Evolutionary conservation across 2,329 filamentous ascomycete genomes (phyloP), one percentile per base, ranked within the genome.

Genomic region (Ceratocystis albifundus): DNA sequence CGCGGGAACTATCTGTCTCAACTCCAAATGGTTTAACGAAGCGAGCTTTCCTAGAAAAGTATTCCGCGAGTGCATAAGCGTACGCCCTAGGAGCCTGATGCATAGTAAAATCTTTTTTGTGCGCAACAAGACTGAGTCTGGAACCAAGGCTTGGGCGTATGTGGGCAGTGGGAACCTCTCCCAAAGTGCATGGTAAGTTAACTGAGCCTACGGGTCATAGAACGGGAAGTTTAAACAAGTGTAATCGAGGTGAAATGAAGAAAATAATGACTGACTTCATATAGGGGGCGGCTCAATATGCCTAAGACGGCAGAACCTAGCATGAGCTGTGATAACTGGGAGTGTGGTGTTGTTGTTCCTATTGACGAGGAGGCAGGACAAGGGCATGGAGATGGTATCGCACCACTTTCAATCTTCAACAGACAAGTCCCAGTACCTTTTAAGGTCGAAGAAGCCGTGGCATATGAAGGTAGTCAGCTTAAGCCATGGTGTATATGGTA

Each of bases 81-180:
- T 78, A 28, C 80, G 92, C 45, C 70, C 76, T 2, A 89, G 90
- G 0, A 74, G 96, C 25, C 77, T 99, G 69, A 89, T 95, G 78
- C 94, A 99, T 75, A 95, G 85, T 76, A 99, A 99, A 77, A 79
- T 90, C 70, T 76, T 85, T 65, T 77, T 84, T 64, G 82, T 83
- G 28, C 77, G 77, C 20, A 65, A 68, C 28, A 62, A 45, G 7
- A 63, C 64, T 7, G 61, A 66, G 12, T 70, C 72, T 65, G 69
- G 71, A 45, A 71, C 72, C 64, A 66, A 69, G 67, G 85, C 85
- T 3, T 97, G 90, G 87, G 87, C 83, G 1, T 97, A 97, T 72
- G 77, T 96, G 46, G 94, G 94, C 17, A 96, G 90, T 71, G 90
- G 90, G 6, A 99, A 99, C 75, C 76, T 96, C 32, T 96, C 91